A percentile compares a stretch with the other conserved stretches of the same genome.
phyloP scores from a whole-genome alignment of 2,329 filamentous ascomycete species.

The Ceratocystis alfenasii region DNA sequence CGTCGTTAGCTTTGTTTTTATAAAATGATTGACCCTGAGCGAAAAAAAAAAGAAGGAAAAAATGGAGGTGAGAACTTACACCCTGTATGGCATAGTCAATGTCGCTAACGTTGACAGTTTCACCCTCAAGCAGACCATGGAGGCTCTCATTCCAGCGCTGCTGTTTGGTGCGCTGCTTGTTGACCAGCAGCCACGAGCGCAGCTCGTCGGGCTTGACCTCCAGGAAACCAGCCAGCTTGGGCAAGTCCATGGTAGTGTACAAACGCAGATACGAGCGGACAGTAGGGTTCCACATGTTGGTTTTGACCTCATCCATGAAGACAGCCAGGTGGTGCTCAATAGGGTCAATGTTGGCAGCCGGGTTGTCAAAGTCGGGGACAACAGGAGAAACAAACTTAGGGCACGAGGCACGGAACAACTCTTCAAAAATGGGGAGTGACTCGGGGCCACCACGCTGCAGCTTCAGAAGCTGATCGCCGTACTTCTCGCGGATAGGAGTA shows the following conservation, averaged over 20 bases:
- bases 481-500: constrained; percentile 95
- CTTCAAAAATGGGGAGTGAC: constrained; percentile 90
- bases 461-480: constrained; percentile 93
- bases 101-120: constrained; percentile 85
- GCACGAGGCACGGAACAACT: constrained; percentile 94
- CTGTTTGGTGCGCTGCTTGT: constrained; percentile 97
- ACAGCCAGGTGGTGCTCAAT: constrained; percentile 93
- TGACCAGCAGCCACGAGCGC: constrained; percentile 84
- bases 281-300: constrained; percentile 94
- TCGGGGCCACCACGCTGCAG: constrained; percentile 94
- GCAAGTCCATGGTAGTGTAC: constrained; percentile 98
- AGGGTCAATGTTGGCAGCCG: constrained; percentile 88
- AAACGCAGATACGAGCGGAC: constrained; percentile 98
- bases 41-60: constrained; percentile 2
- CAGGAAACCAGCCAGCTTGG: constrained; percentile 94
- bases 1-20: constrained; percentile 10
- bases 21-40: not conserved
- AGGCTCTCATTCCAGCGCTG: constrained; percentile 75
- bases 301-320: constrained; percentile 99
- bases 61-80: constrained; percentile 42
- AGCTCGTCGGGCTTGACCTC: constrained; percentile 95
- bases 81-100: constrained; percentile 95
- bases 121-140: constrained; percentile 78
- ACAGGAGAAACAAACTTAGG: constrained; percentile 99
- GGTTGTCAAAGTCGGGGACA: constrained; percentile 94